Evolutionary conservation across 305 asterid genomes (phyloP), one percentile per base, ranked within the genome.

Genomic region (Fraxinus ornus): DNA sequence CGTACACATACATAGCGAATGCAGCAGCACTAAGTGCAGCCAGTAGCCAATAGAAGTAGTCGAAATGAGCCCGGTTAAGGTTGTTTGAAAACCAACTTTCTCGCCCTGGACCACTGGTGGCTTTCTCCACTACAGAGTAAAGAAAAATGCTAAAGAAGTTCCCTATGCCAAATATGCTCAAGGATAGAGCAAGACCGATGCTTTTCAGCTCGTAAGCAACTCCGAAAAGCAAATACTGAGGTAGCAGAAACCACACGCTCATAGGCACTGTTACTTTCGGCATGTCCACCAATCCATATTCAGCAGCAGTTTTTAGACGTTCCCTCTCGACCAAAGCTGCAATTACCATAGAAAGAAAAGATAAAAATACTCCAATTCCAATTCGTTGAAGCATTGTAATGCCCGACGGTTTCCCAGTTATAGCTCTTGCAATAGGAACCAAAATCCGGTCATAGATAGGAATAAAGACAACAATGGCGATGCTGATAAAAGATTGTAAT

Each of bases 231-330:
- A 80, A 7, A 41, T 86, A 88, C 35, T 84, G 89, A 39, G 90
- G 90, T 22, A 83, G 68, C 80, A 88, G 39, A 82, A 84, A 82
- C 28, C 75, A 78, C 19, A 84, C 74, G n/a, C 87, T 85, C 83
- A 86, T 84, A 2, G 86, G 89, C 75, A 85, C 52, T 5, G 72
- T 82, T 9, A 68, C 80, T 0, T 57, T 39, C n/a, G 89, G 85
- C 12, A 60, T 19, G 70, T 83, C 87, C 19, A 83, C 71, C 57
- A 79, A 19, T 7, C 87, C 88, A 22, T 81, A 68, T 28, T 64
- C 81, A 26, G 4, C 24, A 30, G 86, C 90, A 4, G 68, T 84
- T 81, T 78, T 70, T 9, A 88, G 87, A 7, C 90, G 83, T 80
- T 76, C 52, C 26, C 66, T 88, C 85, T 88, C 90, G 0, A 81